Evolutionary conservation across 2,329 filamentous ascomycete species (phyloP).

Genomic region (Fusarium zealandicum): DNA sequence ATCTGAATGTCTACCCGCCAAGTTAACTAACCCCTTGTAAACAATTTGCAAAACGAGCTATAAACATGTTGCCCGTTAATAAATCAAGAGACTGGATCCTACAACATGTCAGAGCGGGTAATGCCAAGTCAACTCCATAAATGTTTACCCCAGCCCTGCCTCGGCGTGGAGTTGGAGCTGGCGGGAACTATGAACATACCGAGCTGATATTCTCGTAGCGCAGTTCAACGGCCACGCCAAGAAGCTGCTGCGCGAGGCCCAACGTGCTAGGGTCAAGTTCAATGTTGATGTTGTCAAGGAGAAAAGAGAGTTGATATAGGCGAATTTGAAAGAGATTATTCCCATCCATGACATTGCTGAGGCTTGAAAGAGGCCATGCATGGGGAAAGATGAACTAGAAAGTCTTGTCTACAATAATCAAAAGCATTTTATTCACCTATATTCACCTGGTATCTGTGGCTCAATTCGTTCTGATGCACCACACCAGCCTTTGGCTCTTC

Average conservation of each 20-base stretch:
- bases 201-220: constrained; percentile 57
- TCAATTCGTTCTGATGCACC: neutral
- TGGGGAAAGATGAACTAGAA: too few species aligned
- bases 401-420: neutral
- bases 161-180: too few species aligned
- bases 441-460: neutral
- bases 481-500: too few species aligned
- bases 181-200: constrained; percentile 23
- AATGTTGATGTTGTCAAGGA: constrained; percentile 23
- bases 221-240: constrained; percentile 44
- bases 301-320: constrained; percentile 39
- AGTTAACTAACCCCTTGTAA: too few species aligned
- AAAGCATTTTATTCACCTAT: neutral
- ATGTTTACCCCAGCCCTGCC: too few species aligned
- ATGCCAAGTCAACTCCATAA: too few species aligned
- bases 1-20: too few species aligned
- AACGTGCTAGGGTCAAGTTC: constrained; percentile 22
- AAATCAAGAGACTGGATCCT: too few species aligned
- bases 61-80: too few species aligned
- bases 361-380: too few species aligned
- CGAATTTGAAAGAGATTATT: constrained; percentile 29
- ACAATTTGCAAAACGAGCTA: too few species aligned
- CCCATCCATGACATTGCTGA: constrained; percentile 11
- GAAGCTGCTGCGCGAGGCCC: constrained; percentile 19
- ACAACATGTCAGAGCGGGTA: too few species aligned